phyloP scores from a whole-genome alignment of 768 basidiomycete species.

The Calocybe indica region DNA sequence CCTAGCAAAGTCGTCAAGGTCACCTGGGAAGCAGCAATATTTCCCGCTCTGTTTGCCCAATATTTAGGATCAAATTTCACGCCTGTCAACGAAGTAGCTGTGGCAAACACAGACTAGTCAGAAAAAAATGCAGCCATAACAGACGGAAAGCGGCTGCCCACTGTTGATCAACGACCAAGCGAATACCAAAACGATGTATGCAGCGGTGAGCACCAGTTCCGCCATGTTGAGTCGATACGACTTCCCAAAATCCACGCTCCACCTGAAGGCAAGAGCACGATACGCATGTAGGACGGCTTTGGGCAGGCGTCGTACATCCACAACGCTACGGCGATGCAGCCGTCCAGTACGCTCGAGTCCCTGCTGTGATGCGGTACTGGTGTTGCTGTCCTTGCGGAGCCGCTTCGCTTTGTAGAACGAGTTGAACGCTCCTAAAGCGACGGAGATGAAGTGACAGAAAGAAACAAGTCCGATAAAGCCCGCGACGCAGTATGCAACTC shows the following conservation, averaged over 20 bases:
- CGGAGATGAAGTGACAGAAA: constrained; percentile 22
- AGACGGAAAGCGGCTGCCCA: constrained; percentile 9
- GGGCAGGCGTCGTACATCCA: constrained; percentile 17
- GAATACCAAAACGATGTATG: constrained; percentile 31
- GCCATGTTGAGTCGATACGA: constrained; percentile 33
- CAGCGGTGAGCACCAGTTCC: constrained; percentile 30
- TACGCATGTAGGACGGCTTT: constrained; percentile 25
- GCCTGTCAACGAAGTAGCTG: constrained; percentile 2
- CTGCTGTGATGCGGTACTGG: constrained; percentile 1
- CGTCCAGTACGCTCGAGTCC: constrained; percentile 6
- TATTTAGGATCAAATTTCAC: constrained; percentile 8
- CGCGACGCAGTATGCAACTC: constrained; percentile 37
- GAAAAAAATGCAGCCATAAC: neutral
- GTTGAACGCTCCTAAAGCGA: constrained; percentile 7
- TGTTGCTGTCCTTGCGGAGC: constrained; percentile 1
- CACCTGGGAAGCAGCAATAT: constrained; percentile 13
- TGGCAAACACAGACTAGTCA: neutral
- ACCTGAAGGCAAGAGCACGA: constrained; percentile 30
- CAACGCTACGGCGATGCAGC: neutral
- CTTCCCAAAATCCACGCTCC: constrained; percentile 26
- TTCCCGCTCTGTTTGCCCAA: constrained; percentile 18
- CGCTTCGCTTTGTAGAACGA: constrained; percentile 12
- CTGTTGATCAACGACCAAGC: constrained; percentile 32
- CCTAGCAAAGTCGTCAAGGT: constrained; percentile 2
- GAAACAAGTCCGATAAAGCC: constrained; percentile 35